phyloP scores from a whole-genome alignment of 306 rosid species.

The Purshia tridentata region DNA sequence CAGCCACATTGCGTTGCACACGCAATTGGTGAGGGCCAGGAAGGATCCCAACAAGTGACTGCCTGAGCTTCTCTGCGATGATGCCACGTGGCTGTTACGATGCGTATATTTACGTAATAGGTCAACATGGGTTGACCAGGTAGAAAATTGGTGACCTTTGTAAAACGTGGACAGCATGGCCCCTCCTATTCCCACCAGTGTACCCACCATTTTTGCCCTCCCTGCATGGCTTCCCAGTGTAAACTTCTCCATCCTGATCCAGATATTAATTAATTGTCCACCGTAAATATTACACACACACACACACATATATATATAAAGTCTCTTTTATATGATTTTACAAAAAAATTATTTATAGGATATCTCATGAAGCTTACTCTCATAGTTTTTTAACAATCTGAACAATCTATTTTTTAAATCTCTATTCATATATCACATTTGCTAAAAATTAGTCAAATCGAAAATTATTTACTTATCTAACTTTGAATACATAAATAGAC shows the following conservation, averaged over 20 bases:
- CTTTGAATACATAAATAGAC: too few relatives aligned
- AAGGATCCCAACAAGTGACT: conserved; percentile 21
- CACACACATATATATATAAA: too few relatives aligned
- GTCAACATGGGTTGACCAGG: conserved; percentile 44
- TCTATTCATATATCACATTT: too few relatives aligned
- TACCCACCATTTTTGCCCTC: conserved; percentile 51
- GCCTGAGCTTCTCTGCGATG: not conserved
- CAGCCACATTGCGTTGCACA: conserved; percentile 32
- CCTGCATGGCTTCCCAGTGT: conserved; percentile 37
- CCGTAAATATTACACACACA: too few relatives aligned
- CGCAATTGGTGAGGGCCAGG: conserved; percentile 13
- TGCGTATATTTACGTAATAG: conserved; percentile 23
- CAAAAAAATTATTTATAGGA: too few relatives aligned
- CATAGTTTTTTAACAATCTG: too few relatives aligned
- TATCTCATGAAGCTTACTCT: too few relatives aligned
- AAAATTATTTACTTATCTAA: too few relatives aligned
- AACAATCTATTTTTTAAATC: too few relatives aligned
- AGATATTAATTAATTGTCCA: too few relatives aligned
- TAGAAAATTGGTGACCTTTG: conserved; percentile 42
- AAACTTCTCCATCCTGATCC: conserved; percentile 38
- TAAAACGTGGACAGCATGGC: conserved; percentile 56
- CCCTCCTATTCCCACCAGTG: conserved; percentile 55
- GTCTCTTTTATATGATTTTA: too few relatives aligned
- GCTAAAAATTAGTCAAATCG: too few relatives aligned
- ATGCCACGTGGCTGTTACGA: not conserved